These are phyloP conservation scores for Stemphylium lycopersici DNA, from an alignment of 2,329 filamentous ascomycete species.

Conservation along the genomic window DNA sequence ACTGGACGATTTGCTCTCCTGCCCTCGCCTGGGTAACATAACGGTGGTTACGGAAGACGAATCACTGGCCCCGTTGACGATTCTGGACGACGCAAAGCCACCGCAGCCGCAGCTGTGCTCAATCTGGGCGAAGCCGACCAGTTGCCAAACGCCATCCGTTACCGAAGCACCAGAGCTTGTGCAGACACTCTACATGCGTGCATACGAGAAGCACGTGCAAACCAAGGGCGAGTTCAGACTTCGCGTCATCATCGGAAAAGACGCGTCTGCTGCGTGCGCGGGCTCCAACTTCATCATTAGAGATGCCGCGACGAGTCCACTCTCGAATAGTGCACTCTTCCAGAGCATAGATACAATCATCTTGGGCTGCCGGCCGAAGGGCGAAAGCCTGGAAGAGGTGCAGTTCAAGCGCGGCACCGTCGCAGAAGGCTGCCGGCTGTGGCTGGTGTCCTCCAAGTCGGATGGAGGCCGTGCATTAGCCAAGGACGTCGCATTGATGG, in stretches of 20 bases:
- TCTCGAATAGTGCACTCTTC: constrained; percentile 32
- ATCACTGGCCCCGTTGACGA: constrained; percentile 35
- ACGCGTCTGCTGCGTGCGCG: constrained; percentile 32
- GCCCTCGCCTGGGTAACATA: constrained; percentile 43
- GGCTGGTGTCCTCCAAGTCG: constrained; percentile 41
- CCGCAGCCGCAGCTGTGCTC: constrained; percentile 43
- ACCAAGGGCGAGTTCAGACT: constrained; percentile 41
- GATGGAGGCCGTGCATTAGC: constrained; percentile 44
- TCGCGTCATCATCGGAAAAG: constrained; percentile 35
- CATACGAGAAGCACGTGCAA: constrained; percentile 45
- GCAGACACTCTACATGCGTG: constrained; percentile 42
- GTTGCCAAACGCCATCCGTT: constrained; percentile 24
- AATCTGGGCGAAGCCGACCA: constrained; percentile 43
- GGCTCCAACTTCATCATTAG: constrained; percentile 40
- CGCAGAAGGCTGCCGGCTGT: constrained; percentile 37
- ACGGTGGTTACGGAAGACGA: constrained; percentile 45
- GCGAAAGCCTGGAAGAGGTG: constrained; percentile 46
- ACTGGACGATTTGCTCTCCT: constrained; percentile 42
- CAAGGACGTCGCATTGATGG: constrained; percentile 43
- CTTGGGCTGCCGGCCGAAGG: constrained; percentile 44
- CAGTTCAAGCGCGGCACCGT: constrained; percentile 46
- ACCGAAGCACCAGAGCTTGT: constrained; percentile 38
- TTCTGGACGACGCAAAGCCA: constrained; percentile 33
- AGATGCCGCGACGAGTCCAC: constrained; percentile 26
- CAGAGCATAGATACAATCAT: constrained; percentile 41